Evolutionary conservation across 257 asterid genomes (phyloP).

Genomic region (Plectranthus barbatus): DNA sequence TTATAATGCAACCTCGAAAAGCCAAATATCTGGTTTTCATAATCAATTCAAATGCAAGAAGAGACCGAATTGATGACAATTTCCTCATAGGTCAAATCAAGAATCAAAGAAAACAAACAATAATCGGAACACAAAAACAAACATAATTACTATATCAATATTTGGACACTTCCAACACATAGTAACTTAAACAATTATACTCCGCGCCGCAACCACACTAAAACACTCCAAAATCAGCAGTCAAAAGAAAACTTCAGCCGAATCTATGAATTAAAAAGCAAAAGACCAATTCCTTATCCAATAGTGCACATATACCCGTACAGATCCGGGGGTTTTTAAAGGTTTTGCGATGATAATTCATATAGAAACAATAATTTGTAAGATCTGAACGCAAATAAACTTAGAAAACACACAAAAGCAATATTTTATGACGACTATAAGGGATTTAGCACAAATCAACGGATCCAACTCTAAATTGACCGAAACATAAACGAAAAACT

Average conservation of each 20-base stretch:
- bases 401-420: not conserved
- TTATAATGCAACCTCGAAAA: not conserved
- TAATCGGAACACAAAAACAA: not conserved
- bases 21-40: not conserved
- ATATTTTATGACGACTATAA: not conserved
- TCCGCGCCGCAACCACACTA: not conserved
- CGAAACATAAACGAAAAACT: not conserved
- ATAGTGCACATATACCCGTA: not conserved
- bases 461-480: not conserved
- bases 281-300: not conserved
- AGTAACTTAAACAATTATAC: not conserved
- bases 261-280: not conserved
- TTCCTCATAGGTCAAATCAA: not conserved
- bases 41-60: not conserved
- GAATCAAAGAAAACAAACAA: not conserved
- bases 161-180: not conserved
- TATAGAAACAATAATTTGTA: not conserved
- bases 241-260: not conserved
- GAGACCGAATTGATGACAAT: not conserved
- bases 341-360: not conserved
- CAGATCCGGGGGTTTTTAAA: constrained; percentile 12
- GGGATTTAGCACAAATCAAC: not conserved
- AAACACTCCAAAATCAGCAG: not conserved
- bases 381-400: not conserved
- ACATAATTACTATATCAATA: not conserved